These are phyloP conservation scores for Gossypium davidsonii DNA, from an alignment of 441 rosid genomes.

Conservation along the genomic window DNA sequence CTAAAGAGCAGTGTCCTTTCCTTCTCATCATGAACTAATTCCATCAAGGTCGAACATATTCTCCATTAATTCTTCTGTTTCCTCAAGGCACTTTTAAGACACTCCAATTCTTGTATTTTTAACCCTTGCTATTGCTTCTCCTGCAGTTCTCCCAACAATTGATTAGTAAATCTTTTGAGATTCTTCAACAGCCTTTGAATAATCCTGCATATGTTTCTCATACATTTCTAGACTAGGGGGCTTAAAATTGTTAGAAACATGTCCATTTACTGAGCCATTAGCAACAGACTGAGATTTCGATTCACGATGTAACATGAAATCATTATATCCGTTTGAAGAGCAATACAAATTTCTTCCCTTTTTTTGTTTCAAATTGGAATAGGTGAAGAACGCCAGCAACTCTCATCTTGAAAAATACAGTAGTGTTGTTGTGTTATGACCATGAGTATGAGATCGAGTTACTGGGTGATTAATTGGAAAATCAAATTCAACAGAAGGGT, in stretches of 20 bases:
- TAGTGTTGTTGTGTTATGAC: constrained; percentile 55
- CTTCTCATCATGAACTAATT: constrained; percentile 47
- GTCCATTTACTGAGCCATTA: constrained; percentile 60
- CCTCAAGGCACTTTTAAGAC: constrained; percentile 50
- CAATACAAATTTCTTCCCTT: constrained; percentile 97
- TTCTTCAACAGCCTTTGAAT: constrained; percentile 71
- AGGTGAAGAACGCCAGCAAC: constrained; percentile 98
- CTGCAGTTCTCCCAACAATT: constrained; percentile 54
- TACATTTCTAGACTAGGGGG: constrained; percentile 52
- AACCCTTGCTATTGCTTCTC: constrained; percentile 60
- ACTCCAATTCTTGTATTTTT: constrained; percentile 54
- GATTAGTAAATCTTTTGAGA: constrained; percentile 55
- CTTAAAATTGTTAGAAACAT: constrained; percentile 51
- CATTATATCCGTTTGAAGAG: constrained; percentile 95
- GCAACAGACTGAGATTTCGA: constrained; percentile 79
- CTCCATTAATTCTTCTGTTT: constrained; percentile 49
- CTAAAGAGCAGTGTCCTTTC: constrained; percentile 61
- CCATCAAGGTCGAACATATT: constrained; percentile 48
- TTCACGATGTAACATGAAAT: constrained; percentile 94
- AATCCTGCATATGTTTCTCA: constrained; percentile 73
- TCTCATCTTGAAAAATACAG: constrained; percentile 97
- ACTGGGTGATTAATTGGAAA: too few species aligned
- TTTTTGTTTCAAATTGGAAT: constrained; percentile 95
- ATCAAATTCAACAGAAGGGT: too few species aligned
- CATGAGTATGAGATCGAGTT: too few species aligned